Evolutionary conservation across 257 asterid genomes (phyloP).

Genomic region (Nicotiana otophora): DNA sequence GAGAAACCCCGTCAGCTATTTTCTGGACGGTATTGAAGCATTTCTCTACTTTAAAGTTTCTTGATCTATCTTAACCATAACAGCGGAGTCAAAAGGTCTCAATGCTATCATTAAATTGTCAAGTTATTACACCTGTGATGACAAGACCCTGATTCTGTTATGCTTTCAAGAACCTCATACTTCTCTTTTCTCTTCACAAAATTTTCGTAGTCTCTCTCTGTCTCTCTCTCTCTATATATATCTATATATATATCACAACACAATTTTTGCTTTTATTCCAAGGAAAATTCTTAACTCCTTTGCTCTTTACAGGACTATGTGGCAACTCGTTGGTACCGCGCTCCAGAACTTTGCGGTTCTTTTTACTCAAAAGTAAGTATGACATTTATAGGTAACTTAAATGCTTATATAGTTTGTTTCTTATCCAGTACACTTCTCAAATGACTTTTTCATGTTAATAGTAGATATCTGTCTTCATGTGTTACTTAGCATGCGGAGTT

Average conservation of each 20-base stretch:
- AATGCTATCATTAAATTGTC: not conserved
- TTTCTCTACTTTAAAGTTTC: slow-evolving; percentile 5
- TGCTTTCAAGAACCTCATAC: not conserved
- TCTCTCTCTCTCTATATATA: not conserved
- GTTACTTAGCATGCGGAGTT: not conserved
- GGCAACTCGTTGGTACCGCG: slow-evolving; percentile 99
- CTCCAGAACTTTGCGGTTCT: slow-evolving; percentile 99
- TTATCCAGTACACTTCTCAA: not conserved
- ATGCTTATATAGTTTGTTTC: not conserved
- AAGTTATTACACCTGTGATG: not conserved
- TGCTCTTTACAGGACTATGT: slow-evolving; percentile 69
- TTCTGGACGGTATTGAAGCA: slow-evolving; percentile 87
- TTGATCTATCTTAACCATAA: not conserved
- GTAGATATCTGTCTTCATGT: not conserved
- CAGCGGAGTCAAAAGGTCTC: not conserved
- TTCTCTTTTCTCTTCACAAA: not conserved
- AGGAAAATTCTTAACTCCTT: slow-evolving; percentile 6
- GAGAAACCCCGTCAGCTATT: slow-evolving; percentile 89
- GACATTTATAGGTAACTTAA: not conserved
- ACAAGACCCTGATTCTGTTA: not conserved
- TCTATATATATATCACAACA: not conserved
- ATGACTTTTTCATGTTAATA: not conserved
- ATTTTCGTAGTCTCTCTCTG: not conserved
- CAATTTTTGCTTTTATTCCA: not conserved
- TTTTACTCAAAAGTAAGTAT: slow-evolving; percentile 85